Conservation (phyloP, 2,329 filamentous ascomycete genomes). For the Fusarium sp. region DNA sequence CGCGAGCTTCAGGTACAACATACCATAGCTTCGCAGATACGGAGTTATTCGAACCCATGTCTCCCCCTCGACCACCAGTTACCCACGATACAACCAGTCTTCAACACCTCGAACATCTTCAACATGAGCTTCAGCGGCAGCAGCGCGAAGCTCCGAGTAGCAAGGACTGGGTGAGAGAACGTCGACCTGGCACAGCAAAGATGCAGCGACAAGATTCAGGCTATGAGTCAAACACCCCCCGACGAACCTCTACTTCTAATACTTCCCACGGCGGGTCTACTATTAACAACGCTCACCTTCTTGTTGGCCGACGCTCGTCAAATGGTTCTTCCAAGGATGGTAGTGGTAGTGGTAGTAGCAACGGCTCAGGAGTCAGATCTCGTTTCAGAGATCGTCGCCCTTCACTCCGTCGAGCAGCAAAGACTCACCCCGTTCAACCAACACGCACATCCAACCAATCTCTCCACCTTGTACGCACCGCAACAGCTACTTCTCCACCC, state of each 20-base stretch:
- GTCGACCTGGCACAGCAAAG: constrained; percentile 45
- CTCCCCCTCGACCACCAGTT: constrained; percentile 41
- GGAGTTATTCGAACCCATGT: constrained; percentile 56
- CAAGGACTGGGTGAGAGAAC: constrained; percentile 39
- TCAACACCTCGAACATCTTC: constrained; percentile 35
- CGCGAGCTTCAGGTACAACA: constrained; percentile 59
- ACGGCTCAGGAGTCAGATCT: constrained; percentile 31
- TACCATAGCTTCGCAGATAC: constrained; percentile 66
- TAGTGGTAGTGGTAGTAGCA: constrained; percentile 7
- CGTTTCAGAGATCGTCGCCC: constrained; percentile 56
- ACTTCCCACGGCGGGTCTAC: constrained; percentile 31
- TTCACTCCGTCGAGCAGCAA: constrained; percentile 53
- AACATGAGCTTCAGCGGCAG: constrained; percentile 36
- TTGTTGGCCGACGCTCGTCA: constrained; percentile 49
- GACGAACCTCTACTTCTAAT: constrained; percentile 53
- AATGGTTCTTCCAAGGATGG: constrained; percentile 42
- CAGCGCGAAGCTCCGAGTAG: constrained; percentile 22
- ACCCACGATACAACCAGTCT: constrained; percentile 36
- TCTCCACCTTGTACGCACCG: constrained; percentile 48
- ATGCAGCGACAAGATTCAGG: constrained; percentile 69
- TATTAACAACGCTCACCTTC: constrained; percentile 39
- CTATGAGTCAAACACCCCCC: constrained; percentile 61
- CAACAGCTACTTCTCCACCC: constrained; percentile 35
- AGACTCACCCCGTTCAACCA: constrained; percentile 46
- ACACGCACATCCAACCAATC: constrained; percentile 47